These are phyloP conservation scores for Cokeromyces recurvatus DNA, from an alignment of 371 early-diverging fungal species.

Conservation along the genomic window DNA sequence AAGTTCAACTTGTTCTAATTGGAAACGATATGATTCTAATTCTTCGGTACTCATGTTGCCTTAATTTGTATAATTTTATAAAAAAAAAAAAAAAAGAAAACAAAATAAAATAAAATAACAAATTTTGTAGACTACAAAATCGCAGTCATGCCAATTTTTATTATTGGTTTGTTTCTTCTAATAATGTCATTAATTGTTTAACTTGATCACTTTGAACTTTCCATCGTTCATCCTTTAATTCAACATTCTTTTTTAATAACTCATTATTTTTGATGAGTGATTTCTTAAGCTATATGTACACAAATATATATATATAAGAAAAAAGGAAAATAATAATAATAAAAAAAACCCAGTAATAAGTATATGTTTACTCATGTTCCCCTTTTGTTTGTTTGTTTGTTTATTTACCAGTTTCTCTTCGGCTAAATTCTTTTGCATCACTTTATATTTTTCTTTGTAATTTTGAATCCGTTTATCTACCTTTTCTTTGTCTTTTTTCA, in stretches of 20 bases:
- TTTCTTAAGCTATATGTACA: conserved; percentile 14
- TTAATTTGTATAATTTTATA: neutral
- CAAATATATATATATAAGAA: neutral
- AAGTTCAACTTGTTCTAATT: conserved; percentile 72
- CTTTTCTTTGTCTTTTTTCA: conserved; percentile 15
- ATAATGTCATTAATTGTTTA: conserved; percentile 34
- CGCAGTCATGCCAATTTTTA: too few relatives aligned
- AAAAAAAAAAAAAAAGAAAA: too few relatives aligned
- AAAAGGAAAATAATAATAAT: too few relatives aligned
- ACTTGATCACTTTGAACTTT: conserved; percentile 33
- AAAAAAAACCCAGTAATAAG: too few relatives aligned
- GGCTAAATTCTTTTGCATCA: conserved; percentile 16
- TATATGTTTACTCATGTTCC: too few relatives aligned
- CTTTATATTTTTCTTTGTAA: conserved; percentile 12
- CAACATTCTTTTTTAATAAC: conserved; percentile 16
- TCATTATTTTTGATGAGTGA: conserved; percentile 22
- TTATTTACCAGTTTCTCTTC: conserved; percentile 32
- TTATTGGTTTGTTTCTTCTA: conserved; percentile 11
- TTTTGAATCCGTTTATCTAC: conserved; percentile 5
- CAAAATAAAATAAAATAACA: too few relatives aligned
- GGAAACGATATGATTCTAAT: conserved; percentile 61
- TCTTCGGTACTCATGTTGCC: conserved; percentile 47
- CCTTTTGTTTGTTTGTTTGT: neutral
- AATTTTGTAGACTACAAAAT: too few relatives aligned
- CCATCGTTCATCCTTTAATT: conserved; percentile 18